A percentile compares a stretch with the other conserved stretches of the same genome.
Evolutionary conservation across 2,329 filamentous ascomycete genomes (phyloP).

Genomic region (Aspergillus sp.): DNA sequence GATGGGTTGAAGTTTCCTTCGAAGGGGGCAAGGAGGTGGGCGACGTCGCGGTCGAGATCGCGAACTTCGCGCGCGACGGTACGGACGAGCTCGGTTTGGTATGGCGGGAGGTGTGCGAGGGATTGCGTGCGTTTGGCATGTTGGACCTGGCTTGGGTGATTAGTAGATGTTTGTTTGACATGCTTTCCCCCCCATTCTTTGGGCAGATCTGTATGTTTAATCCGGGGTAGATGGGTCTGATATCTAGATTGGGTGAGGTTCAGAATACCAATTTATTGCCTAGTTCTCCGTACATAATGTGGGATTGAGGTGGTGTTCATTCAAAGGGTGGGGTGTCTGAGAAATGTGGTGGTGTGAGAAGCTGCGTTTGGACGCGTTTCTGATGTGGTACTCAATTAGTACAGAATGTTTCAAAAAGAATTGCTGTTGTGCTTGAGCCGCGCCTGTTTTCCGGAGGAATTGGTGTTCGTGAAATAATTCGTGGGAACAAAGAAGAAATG

Average conservation of each 20-base stretch:
- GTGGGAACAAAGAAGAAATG: background rate
- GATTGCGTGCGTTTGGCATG: slow-evolving; percentile 94
- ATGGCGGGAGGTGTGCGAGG: slow-evolving; percentile 80
- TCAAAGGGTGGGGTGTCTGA: background rate
- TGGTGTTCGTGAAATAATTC: background rate
- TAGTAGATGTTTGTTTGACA: background rate
- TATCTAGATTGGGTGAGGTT: slow-evolving; percentile 19
- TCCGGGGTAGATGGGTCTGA: background rate
- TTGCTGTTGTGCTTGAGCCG: background rate
- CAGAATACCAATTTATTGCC: slow-evolving; percentile 74
- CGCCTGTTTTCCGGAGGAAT: background rate
- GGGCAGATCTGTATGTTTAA: too few relatives aligned
- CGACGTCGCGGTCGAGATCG: slow-evolving; percentile 85
- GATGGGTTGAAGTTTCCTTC: slow-evolving; percentile 82
- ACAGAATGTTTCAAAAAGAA: background rate
- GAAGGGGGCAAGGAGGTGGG: slow-evolving; percentile 76
- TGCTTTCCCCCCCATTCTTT: too few relatives aligned
- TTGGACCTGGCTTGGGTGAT: slow-evolving; percentile 66
- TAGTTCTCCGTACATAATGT: slow-evolving; percentile 78
- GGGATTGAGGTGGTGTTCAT: background rate
- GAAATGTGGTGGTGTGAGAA: background rate
- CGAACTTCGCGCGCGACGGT: slow-evolving; percentile 86
- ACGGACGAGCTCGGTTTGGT: slow-evolving; percentile 88
- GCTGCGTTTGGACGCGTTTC: background rate
- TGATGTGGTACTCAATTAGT: background rate